A percentile compares a stretch with the other conserved stretches of the same genome.
These are phyloP conservation scores for Ampelomyces quisqualis DNA, from an alignment of 2,329 filamentous ascomycete genomes.

Conservation along the genomic window DNA sequence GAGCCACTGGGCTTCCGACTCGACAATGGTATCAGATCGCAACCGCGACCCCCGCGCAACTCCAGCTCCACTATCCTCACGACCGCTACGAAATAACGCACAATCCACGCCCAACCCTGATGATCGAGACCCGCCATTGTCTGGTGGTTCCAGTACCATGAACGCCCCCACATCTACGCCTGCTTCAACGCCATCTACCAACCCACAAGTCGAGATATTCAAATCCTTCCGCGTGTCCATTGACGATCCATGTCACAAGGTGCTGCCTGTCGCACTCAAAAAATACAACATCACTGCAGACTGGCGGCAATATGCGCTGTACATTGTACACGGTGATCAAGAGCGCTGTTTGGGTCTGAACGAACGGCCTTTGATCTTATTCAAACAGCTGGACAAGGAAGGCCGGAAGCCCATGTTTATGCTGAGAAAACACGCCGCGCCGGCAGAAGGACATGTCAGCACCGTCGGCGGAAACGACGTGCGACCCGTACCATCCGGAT, in stretches of 20 bases:
- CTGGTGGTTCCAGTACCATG: constrained; percentile 34
- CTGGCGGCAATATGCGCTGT: constrained; percentile 95
- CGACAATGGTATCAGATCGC: constrained; percentile 29
- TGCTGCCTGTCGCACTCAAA: constrained; percentile 89
- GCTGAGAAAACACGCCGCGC: constrained; percentile 69
- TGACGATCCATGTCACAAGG: constrained; percentile 97
- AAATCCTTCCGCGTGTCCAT: constrained; percentile 98
- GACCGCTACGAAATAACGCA: constrained; percentile 33
- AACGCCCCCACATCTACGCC: constrained; percentile 26
- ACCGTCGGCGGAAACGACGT: constrained; percentile 43
- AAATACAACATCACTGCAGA: constrained; percentile 99
- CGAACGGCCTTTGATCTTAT: constrained; percentile 91
- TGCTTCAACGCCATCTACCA: constrained; percentile 36
- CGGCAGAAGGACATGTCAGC: constrained; percentile 49
- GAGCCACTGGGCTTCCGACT: constrained; percentile 35
- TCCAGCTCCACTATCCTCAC: constrained; percentile 33
- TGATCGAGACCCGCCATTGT: constrained; percentile 41
- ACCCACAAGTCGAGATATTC: constrained; percentile 83
- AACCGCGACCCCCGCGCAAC: constrained; percentile 38
- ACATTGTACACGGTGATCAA: constrained; percentile 98
- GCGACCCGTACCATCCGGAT: constrained; percentile 21
- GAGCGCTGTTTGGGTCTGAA: constrained; percentile 89
- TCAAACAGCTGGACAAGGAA: constrained; percentile 96
- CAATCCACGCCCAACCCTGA: constrained; percentile 33
- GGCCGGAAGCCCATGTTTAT: constrained; percentile 99